Evolutionary conservation across 352 stramenopile genomes (phyloP), one percentile per base, ranked within the genome.

Genomic region (Globisporangium emineosum): DNA sequence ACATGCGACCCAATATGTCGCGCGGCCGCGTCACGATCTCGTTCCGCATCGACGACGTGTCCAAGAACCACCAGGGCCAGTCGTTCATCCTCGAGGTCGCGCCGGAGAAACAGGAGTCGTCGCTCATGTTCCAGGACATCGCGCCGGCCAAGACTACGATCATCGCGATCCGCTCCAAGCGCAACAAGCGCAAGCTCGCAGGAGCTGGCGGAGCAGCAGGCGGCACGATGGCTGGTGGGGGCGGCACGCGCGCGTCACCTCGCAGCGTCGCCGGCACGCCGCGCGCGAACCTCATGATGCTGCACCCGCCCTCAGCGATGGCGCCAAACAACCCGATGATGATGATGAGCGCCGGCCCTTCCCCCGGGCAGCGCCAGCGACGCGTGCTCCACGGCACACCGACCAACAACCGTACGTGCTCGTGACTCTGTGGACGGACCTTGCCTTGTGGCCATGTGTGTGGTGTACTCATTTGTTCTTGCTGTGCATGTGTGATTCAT

Each of bases 1-100:
- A 91, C 66, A 96, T 86, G 70, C 78, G 77, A 40, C 93, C 81
- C 50, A 97, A 91, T 66, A 97, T 97, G 78, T 82, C 79, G 42
- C 79, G 85, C 45, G 93, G 91, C 21, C 83, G 81, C 23, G 83
- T 83, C 9, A 83, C 73, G n/a, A 77, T 99, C 42, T 89, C 87
- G n/a, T 96, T 98, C 68, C 90, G 96, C 30, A 97, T 99, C 55
- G 92, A 99, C 67, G 96, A 99, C 69, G 94, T 99, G 49, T 98
- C 88, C 21, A 98, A 98, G 79, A 99, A 98, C 81, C 96, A 98
- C 75, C 96, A 99, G 60, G 93, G 91, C 47, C 93, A 98, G 79
- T 90, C 84, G 29, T 98, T 99, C 67, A 66, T 90, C 32, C 75
- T 98, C 27, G 75, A 97, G 67, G 83, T 99, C 42, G 83, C 81